A percentile compares a stretch with the other conserved stretches of the same genome.
Conservation (phyloP, 768 basidiomycete species). For the Lenzites betulinus region DNA sequence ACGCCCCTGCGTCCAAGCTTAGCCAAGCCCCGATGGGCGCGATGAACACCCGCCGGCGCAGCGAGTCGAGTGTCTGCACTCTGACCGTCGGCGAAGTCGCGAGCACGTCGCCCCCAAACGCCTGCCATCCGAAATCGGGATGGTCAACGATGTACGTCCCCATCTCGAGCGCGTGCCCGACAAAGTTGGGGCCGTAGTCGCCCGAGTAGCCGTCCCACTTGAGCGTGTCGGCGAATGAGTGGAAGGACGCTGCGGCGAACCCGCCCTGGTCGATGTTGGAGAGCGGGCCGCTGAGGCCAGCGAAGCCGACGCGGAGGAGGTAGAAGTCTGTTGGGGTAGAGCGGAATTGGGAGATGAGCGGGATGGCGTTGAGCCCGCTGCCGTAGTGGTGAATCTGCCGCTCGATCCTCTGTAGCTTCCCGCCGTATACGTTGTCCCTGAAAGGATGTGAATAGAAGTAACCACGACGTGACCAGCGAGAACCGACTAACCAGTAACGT, state of each 20-base stretch:
- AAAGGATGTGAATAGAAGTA: neutral
- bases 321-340: constrained; percentile 49
- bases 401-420: constrained; percentile 55
- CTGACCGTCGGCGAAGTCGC: constrained; percentile 43
- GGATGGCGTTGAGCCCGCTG: constrained; percentile 55
- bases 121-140: constrained; percentile 63
- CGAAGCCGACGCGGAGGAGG: constrained; percentile 54
- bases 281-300: constrained; percentile 54
- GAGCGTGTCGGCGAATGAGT: constrained; percentile 57
- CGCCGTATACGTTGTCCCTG: constrained; percentile 61
- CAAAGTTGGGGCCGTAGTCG: constrained; percentile 63
- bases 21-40: constrained; percentile 50
- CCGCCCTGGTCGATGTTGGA: constrained; percentile 60
- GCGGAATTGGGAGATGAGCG: constrained; percentile 52
- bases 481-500: constrained; percentile 48
- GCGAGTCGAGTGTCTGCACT: constrained; percentile 48
- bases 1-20: constrained; percentile 53
- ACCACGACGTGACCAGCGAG: neutral
- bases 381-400: constrained; percentile 63
- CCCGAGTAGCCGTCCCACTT: constrained; percentile 61
- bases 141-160: constrained; percentile 49
- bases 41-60: constrained; percentile 53
- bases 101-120: constrained; percentile 52
- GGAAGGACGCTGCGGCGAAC: constrained; percentile 60
- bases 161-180: constrained; percentile 53